Evolutionary conservation across 176 grass and related monocot genomes (phyloP).

Genomic region (Puya raimondii): DNA sequence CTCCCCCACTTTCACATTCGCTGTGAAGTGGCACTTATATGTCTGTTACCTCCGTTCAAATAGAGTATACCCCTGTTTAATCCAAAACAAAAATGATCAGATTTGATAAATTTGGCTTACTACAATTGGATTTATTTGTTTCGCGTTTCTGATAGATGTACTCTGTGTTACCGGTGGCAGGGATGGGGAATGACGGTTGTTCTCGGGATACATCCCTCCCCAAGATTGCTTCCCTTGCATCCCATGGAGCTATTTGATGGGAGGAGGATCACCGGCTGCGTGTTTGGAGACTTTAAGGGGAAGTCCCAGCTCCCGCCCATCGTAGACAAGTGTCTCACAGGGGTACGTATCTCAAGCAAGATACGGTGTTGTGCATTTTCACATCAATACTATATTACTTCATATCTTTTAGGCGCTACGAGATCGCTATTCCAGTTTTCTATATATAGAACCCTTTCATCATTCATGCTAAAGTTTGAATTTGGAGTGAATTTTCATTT

Average conservation of each 20-base stretch:
- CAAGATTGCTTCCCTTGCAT: conserved; percentile 67
- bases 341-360: conserved; percentile 28
- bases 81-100: too few relatives aligned
- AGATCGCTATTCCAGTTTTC: too few relatives aligned
- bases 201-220: conserved; percentile 64
- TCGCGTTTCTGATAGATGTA: not conserved
- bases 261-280: conserved; percentile 44
- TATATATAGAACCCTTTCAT: too few relatives aligned
- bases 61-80: too few relatives aligned
- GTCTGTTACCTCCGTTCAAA: too few relatives aligned
- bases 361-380: not conserved
- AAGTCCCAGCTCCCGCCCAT: conserved; percentile 66
- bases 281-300: conserved; percentile 78
- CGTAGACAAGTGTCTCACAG: conserved; percentile 53
- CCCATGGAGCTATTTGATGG: conserved; percentile 89
- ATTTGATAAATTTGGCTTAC: too few relatives aligned
- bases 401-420: too few relatives aligned
- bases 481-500: too few relatives aligned
- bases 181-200: conserved; percentile 79
- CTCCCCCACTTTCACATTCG: too few relatives aligned
- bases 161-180: conserved; percentile 10
- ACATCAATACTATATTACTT: not conserved
- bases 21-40: too few relatives aligned
- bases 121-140: too few relatives aligned
- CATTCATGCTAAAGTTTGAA: too few relatives aligned